phyloP scores from a whole-genome alignment of 2,329 filamentous ascomycete species.

The Epichloe baconii region DNA sequence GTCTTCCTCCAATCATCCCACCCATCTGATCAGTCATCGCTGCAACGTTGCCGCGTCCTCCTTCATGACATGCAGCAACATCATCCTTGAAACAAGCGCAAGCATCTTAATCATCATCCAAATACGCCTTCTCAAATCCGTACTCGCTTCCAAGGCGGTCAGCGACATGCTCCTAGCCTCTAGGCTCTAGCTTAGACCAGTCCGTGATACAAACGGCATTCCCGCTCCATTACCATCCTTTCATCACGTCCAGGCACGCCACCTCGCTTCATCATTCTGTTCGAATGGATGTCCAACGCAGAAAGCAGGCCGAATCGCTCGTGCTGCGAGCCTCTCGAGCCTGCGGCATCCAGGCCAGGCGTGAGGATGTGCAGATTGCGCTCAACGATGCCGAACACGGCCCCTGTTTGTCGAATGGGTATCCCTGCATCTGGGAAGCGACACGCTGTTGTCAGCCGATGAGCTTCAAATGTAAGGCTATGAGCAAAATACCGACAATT shows the following conservation, averaged over 20 bases:
- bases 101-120: neutral
- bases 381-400: constrained; percentile 23
- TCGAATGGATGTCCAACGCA: constrained; percentile 16
- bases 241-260: constrained; percentile 8
- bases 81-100: neutral
- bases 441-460: constrained; percentile 40
- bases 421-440: constrained; percentile 30
- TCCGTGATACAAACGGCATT: constrained; percentile 1
- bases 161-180: neutral
- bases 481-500: neutral
- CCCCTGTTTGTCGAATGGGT: constrained; percentile 33
- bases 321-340: constrained; percentile 20
- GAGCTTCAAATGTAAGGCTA: constrained; percentile 35
- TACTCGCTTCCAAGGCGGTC: constrained; percentile 1
- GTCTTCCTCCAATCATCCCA: too few relatives aligned
- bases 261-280: constrained; percentile 20
- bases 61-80: neutral
- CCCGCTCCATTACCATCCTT: neutral
- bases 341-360: constrained; percentile 18
- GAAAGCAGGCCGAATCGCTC: constrained; percentile 19
- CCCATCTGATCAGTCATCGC: neutral
- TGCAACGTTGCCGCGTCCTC: neutral
- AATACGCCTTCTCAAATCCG: neutral
- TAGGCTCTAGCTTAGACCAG: too few relatives aligned
- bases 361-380: constrained; percentile 25